Conservation (phyloP, 257 asterid species). For the Solanum virginianum region DNA sequence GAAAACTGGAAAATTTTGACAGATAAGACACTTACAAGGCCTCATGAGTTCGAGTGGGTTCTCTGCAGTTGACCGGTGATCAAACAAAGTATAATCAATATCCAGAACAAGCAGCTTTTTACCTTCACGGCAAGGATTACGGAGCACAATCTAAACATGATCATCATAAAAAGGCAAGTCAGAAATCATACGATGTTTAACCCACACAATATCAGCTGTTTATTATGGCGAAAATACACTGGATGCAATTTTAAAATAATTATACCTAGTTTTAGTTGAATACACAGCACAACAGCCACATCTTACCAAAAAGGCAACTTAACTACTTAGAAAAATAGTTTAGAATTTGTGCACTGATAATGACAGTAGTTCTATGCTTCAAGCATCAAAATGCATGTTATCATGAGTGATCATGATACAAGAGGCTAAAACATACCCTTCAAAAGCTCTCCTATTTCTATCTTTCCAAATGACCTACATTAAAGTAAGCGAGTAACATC, state of each 20-base stretch:
- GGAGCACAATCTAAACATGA: conserved; percentile 54
- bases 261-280: background rate
- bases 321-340: background rate
- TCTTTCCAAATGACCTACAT: background rate
- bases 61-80: conserved; percentile 93
- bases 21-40: conserved; percentile 57
- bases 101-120: conserved; percentile 90
- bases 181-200: background rate
- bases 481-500: background rate
- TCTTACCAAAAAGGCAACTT: background rate
- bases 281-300: background rate
- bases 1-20: background rate
- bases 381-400: background rate
- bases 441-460: background rate
- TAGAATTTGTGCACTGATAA: background rate
- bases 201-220: background rate
- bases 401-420: background rate
- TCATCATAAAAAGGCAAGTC: background rate
- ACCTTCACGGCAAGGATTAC: conserved; percentile 85
- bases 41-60: conserved; percentile 89
- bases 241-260: background rate
- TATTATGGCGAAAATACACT: background rate
- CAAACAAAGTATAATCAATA: conserved; percentile 87
- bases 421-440: background rate
- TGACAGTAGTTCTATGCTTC: background rate